Conservation (phyloP, 2,329 filamentous ascomycete species). For the Aciculosporium take region DNA sequence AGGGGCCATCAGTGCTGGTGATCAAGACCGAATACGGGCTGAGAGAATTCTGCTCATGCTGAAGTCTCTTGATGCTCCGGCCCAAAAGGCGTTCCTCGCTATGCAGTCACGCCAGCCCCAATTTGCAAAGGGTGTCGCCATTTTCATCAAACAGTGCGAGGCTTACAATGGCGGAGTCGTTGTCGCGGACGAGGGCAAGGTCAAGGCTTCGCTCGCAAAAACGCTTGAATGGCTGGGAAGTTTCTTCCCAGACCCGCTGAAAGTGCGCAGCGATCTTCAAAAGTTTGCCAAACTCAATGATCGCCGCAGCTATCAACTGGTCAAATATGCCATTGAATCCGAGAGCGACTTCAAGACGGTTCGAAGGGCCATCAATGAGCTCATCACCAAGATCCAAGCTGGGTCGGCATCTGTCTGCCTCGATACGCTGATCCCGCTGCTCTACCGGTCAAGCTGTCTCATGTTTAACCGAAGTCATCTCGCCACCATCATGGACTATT, state of each 20-base stretch:
- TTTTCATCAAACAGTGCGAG: conserved; percentile 76
- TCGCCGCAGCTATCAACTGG: conserved; percentile 74
- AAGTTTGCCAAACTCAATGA: conserved; percentile 89
- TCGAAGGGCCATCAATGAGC: conserved; percentile 76
- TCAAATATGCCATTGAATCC: conserved; percentile 70
- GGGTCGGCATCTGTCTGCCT: conserved; percentile 50
- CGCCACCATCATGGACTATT: conserved; percentile 74
- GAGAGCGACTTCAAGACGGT: conserved; percentile 89
- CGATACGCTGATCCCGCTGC: conserved; percentile 66
- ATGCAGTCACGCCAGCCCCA: conserved; percentile 66
- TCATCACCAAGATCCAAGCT: conserved; percentile 66
- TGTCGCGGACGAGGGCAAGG: conserved; percentile 52
- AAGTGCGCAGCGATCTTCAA: conserved; percentile 63
- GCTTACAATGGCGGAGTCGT: conserved; percentile 79
- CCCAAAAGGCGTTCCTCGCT: conserved; percentile 78
- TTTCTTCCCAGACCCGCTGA: conserved; percentile 60
- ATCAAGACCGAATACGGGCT: conserved; percentile 64
- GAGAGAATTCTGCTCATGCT: conserved; percentile 75
- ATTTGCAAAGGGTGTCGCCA: conserved; percentile 56
- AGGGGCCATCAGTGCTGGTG: conserved; percentile 32
- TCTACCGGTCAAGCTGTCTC: conserved; percentile 72
- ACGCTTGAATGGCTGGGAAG: conserved; percentile 60
- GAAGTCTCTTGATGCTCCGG: conserved; percentile 59
- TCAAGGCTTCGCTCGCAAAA: conserved; percentile 56
- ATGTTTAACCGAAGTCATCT: conserved; percentile 93